Evolutionary conservation across 768 basidiomycete genomes (phyloP).

Genomic region (Mycena floridula): DNA sequence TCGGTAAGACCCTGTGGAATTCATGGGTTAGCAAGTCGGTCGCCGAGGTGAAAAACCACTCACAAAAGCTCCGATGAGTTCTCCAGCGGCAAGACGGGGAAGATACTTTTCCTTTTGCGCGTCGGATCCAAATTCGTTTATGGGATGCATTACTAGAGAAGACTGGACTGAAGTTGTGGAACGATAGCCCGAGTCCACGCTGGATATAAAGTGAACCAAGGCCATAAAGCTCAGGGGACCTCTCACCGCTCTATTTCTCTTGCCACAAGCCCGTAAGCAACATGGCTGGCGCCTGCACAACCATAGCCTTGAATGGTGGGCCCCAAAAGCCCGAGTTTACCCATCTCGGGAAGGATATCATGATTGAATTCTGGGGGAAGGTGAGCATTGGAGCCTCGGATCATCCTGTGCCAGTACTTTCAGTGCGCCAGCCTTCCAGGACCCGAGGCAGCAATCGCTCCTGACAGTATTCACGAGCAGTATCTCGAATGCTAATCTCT

Average conservation of each 20-base stretch:
- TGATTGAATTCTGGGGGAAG: conserved; percentile 61
- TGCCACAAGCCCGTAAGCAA: conserved; percentile 91
- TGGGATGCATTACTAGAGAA: conserved; percentile 94
- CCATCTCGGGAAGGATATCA: conserved; percentile 84
- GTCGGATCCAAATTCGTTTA: conserved; percentile 82
- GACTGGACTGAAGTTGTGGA: conserved; percentile 94
- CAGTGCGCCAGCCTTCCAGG: conserved; percentile 82
- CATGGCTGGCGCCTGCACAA: conserved; percentile 86
- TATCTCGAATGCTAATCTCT: conserved; percentile 82
- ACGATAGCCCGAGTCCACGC: conserved; percentile 95
- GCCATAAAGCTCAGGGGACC: conserved; percentile 34
- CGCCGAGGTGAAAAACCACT: conserved; percentile 20
- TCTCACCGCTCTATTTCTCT: conserved; percentile 92
- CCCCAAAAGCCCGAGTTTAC: conserved; percentile 82
- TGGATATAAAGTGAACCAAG: conserved; percentile 18
- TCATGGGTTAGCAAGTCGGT: background rate
- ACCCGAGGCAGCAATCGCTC: conserved; percentile 84
- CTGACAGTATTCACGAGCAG: conserved; percentile 78
- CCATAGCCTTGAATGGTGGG: conserved; percentile 92
- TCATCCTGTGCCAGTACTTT: conserved; percentile 40
- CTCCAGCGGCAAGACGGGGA: conserved; percentile 56
- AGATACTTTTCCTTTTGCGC: conserved; percentile 90
- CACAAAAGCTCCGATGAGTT: conserved; percentile 90
- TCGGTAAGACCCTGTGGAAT: conserved; percentile 79
- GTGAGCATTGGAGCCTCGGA: background rate